phyloP scores from a whole-genome alignment of 352 stramenopile genomes.

The Discostella stelligera region DNA sequence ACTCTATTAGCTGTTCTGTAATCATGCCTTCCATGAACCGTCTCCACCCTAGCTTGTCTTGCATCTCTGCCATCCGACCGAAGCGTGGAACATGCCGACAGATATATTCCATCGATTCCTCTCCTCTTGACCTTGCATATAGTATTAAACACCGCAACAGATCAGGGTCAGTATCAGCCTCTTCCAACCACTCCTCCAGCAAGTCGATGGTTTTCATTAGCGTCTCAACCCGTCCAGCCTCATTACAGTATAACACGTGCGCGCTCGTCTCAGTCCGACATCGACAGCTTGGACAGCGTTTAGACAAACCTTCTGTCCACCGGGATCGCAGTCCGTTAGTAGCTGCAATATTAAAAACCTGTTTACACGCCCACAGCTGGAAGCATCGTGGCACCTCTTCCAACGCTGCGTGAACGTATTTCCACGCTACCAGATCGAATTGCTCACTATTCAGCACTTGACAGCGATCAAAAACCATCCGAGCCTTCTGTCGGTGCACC shows the following conservation, averaged over 20 bases:
- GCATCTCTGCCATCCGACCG: slow-evolving; percentile 1
- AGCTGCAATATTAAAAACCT: not conserved
- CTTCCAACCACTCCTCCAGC: slow-evolving; percentile 4
- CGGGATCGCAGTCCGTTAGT: slow-evolving; percentile 4
- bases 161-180: not conserved
- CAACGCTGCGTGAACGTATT: slow-evolving; percentile 1
- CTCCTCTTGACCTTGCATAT: not conserved
- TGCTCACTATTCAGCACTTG: not conserved
- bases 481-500: not conserved
- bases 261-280: not conserved
- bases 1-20: too few species aligned
- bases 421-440: slow-evolving; percentile 4
- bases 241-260: slow-evolving; percentile 1
- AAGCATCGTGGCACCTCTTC: not conserved
- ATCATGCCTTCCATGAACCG: slow-evolving; percentile 7
- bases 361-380: slow-evolving; percentile 2
- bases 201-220: slow-evolving; percentile 2
- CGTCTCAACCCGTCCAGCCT: slow-evolving; percentile 1
- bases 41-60: slow-evolving; percentile 8
- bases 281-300: slow-evolving; percentile 2
- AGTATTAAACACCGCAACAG: not conserved
- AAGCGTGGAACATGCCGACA: not conserved
- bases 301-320: not conserved
- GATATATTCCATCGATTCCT: slow-evolving; percentile 6
- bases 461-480: not conserved